Percentiles rank a stretch among this genome's conserved stretches.
These are phyloP conservation scores for Candida fluviatilis DNA, from an alignment of 805 yeast genomes.

Conservation along the genomic window DNA sequence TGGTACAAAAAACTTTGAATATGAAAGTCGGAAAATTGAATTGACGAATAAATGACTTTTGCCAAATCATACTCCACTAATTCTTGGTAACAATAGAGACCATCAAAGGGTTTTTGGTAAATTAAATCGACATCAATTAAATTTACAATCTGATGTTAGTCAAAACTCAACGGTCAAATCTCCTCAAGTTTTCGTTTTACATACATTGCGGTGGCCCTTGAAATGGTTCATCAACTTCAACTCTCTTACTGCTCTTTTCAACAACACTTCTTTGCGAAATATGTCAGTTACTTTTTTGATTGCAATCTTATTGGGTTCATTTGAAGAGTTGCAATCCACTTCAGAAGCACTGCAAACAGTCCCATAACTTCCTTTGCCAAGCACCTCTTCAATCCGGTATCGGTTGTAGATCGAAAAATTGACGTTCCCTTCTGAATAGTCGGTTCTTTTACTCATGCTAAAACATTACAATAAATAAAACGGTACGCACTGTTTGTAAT, in stretches of 20 bases:
- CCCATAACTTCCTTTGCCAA: conserved; percentile 88
- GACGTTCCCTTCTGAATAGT: conserved; percentile 3
- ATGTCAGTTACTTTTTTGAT: conserved; percentile 77
- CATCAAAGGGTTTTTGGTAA: conserved; percentile 65
- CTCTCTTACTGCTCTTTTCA: conserved; percentile 82
- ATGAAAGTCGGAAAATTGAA: conserved; percentile 81
- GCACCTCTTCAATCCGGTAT: conserved; percentile 51
- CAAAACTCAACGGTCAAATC: not conserved
- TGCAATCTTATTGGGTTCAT: conserved; percentile 44
- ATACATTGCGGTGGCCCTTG: conserved; percentile 75
- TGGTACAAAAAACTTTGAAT: conserved; percentile 75
- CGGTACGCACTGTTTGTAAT: no score
- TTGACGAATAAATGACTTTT: conserved; percentile 70
- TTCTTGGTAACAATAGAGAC: conserved; percentile 87
- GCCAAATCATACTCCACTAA: conserved; percentile 78
- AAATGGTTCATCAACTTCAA: conserved; percentile 75
- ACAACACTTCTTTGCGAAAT: conserved; percentile 58
- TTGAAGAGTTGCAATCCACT: conserved; percentile 21
- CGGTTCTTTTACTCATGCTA: not conserved
- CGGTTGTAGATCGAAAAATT: conserved; percentile 61
- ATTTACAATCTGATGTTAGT: conserved; percentile 48
- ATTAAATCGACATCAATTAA: conserved; percentile 74
- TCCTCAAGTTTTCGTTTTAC: conserved; percentile 15
- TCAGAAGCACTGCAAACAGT: conserved; percentile 75
- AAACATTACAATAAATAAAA: no score